Base-by-base conservation (phyloP, 768 basidiomycete species). In the Suillus alpinus region DNA sequence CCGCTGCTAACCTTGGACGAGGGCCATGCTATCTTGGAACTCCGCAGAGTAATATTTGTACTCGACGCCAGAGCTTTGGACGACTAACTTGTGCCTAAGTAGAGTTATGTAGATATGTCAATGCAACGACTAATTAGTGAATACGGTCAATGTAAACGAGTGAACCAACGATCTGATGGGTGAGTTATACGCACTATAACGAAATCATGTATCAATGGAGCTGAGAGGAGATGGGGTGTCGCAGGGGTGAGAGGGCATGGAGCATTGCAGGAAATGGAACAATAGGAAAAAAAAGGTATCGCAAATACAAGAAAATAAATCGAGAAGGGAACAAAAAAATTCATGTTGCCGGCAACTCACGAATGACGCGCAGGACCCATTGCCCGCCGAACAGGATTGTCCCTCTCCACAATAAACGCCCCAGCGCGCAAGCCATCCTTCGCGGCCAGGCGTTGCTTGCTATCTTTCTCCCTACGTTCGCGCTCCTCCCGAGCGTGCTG, bases 351-450 rank as follows among this genome's bases (percentile, higher is more conserved):
- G 29, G 49, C 18, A 56, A 55, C 29, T 31, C 34, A 57, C 9
- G 56, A 31, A 41, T 23, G 16, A 18, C 56, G 56, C n/a, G 16
- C 31, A 16, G 72, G 73, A 6, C 72, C 73, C 62, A 73, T 63
- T n/a, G 72, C 72, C 18, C 72, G 59, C 32, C 72, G 69, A 16
- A 61, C 65, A 29, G 72, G 73, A 39, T 70, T 68, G 34, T 73
- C 73, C 44, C 67, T 66, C 39, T 75, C 72, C 0, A 63, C 13
- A 32, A 66, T 52, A 34, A 73, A 50, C 20, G 72, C 73, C 4
- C 72, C 72, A 1, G 73, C 72, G 2, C 72, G 73, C 0, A 73
- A 65, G 18, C 73, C 73, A 26, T 73, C 67, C 43, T 49, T 66
- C 40, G 62, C 34, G 31, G 63, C 72, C 2, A 73, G 52, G 10